Conservation (phyloP, 306 rosid genomes). For the Cucumis sativus region DNA sequence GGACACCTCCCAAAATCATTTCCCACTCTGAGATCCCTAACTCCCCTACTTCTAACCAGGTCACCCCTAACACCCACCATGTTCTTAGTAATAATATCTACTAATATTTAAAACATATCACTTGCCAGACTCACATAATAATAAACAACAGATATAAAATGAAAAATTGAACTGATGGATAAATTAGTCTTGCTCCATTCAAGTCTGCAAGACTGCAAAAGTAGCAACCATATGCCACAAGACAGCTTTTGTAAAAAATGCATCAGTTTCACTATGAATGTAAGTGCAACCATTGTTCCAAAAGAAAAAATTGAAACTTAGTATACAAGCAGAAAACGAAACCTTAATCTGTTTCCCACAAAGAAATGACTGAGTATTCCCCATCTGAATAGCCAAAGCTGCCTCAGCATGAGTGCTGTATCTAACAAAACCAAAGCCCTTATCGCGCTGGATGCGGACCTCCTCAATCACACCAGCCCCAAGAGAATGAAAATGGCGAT, state of each 20-base stretch:
- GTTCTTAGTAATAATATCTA: too few relatives aligned
- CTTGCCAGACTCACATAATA: too few relatives aligned
- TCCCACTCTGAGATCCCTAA: too few relatives aligned
- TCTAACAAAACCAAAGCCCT: conserved; percentile 98
- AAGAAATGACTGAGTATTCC: conserved; percentile 61
- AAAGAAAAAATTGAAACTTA: not conserved
- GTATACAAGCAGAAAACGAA: not conserved
- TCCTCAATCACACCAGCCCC: conserved; percentile 95
- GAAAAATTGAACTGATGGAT: not conserved
- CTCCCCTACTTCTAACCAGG: too few relatives aligned
- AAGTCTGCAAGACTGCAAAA: not conserved
- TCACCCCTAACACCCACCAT: too few relatives aligned
- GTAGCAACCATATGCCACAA: not conserved
- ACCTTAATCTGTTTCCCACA: conserved; percentile 87
- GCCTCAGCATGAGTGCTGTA: conserved; percentile 78
- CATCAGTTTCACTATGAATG: not conserved
- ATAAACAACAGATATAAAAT: not conserved
- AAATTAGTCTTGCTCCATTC: not conserved
- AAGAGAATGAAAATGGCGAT: conserved; percentile 77
- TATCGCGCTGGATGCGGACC: conserved; percentile 91
- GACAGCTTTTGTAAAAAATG: not conserved
- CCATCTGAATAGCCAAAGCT: conserved; percentile 90
- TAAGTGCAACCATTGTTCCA: not conserved
- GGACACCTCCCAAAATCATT: too few relatives aligned
- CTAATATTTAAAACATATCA: too few relatives aligned